Conservation (phyloP, 1,284 basidiomycete species). For the Trametes pubescens region DNA sequence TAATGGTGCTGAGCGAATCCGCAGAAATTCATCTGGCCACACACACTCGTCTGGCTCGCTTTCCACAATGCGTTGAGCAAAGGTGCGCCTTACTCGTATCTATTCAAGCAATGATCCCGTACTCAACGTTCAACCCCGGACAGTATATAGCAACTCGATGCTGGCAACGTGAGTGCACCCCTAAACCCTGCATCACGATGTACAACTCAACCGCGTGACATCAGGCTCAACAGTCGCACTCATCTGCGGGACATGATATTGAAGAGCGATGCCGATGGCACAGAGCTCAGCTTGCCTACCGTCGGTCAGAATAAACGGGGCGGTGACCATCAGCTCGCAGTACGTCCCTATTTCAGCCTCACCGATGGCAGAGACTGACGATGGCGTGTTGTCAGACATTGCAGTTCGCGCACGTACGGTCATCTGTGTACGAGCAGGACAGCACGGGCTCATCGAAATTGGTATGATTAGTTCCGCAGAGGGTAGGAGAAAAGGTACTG, state of each 20-base stretch:
- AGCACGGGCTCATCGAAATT: neutral
- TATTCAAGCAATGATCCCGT: neutral
- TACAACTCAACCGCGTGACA: neutral
- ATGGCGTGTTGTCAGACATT: slow-evolving; percentile 14
- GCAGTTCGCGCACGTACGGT: slow-evolving; percentile 12
- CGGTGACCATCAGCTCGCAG: slow-evolving; percentile 13
- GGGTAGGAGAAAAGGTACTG: neutral
- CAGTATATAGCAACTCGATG: slow-evolving; percentile 32
- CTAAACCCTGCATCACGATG: too few relatives aligned
- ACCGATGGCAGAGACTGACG: neutral
- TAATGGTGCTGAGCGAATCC: neutral
- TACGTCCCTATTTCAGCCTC: slow-evolving; percentile 3
- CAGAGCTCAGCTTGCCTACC: slow-evolving; percentile 12
- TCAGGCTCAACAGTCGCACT: slow-evolving; percentile 28
- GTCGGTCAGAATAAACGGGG: neutral
- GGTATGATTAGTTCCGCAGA: neutral
- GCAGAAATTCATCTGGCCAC: slow-evolving; percentile 27
- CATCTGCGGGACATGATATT: slow-evolving; percentile 25
- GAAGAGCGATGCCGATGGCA: slow-evolving; percentile 14
- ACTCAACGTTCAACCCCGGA: neutral
- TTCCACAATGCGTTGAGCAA: slow-evolving; percentile 31
- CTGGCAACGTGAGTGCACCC: slow-evolving; percentile 27
- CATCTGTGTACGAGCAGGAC: neutral
- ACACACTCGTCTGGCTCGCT: slow-evolving; percentile 28
- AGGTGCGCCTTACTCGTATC: slow-evolving; percentile 8